phyloP scores from a whole-genome alignment of 129 eudicot species.

The Pulicaria dysenterica region DNA sequence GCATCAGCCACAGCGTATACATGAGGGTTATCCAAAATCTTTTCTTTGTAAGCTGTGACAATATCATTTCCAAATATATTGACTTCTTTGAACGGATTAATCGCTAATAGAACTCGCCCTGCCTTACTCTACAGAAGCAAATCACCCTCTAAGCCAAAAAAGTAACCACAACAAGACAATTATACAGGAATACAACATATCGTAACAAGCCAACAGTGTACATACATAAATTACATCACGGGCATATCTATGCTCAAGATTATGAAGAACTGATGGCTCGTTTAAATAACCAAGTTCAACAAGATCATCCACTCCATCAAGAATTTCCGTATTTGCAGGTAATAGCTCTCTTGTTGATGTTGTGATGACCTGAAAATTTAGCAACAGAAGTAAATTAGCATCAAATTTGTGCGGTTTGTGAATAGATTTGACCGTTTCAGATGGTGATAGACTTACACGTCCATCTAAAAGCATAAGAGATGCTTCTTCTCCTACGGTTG shows the following conservation, averaged over 20 bases:
- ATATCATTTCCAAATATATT: constrained; percentile 56
- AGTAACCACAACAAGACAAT: constrained; percentile 8
- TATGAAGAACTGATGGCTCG: constrained; percentile 90
- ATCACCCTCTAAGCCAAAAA: constrained; percentile 23
- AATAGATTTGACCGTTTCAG: not conserved
- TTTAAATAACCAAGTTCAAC: constrained; percentile 83
- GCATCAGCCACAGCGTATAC: constrained; percentile 78
- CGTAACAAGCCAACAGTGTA: not conserved
- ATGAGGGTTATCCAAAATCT: constrained; percentile 74
- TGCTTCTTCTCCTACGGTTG: constrained; percentile 75
- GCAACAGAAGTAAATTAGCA: constrained; percentile 18
- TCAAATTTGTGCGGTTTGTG: not conserved
- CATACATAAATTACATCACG: constrained; percentile 78
- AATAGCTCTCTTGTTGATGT: constrained; percentile 59
- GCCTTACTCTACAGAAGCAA: constrained; percentile 71
- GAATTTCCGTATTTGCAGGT: constrained; percentile 90
- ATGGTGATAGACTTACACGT: constrained; percentile 60
- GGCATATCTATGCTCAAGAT: constrained; percentile 60
- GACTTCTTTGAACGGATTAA: constrained; percentile 86
- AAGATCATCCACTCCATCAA: constrained; percentile 93
- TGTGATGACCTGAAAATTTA: constrained; percentile 49
- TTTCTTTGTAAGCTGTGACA: constrained; percentile 66
- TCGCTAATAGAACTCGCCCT: constrained; percentile 82
- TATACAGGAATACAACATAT: not conserved
- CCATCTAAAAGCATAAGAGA: constrained; percentile 69